Base-by-base conservation (phyloP, 129 eudicot species). In the Flaveria ramosissima region DNA sequence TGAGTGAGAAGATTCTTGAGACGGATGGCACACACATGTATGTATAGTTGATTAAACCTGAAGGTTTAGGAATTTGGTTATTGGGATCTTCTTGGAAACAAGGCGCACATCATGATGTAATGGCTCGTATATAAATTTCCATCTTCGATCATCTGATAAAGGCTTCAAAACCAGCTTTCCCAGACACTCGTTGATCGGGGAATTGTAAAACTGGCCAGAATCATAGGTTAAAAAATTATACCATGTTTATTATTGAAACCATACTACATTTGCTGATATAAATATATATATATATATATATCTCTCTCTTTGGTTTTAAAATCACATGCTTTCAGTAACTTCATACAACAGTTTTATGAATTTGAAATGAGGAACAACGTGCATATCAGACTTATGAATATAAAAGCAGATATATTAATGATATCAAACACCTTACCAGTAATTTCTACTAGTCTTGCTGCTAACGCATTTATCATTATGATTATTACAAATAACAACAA, bases 101-200 rank as follows among this genome's bases (percentile, higher is more conserved):
- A 93, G 85, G 77, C 88, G 91, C 61, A 93, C 88, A 30, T 93
- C 97, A 23, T 90, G 96, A 71, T 78, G 86, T 56, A 93, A 73
- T 68, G 98, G 98, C 86, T 89, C 93, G 63, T 87, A 93, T 7
- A 87, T 79, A 23, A 91, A 81, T 47, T 91, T 93, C 98, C 97
- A 93, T 74, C 79, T 79, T 51, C 95, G 81, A 11, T 93, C 96
- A 50, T 69, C 24, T 47, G 97, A 82, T 69, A 93, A 71, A 46
- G 98, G 98, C 83, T 93, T 93, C 78, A 93, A 74, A 73, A 93
- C 98, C 65, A 93, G 83, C 81, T 93, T 93, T 56, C 91, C 84
- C 23, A 82, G 96, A 72, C 60, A 89, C 74, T 93, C 98, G 26
- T 93, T 93, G 48, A 76, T 50, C 6, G 98, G 98, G 76, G 91